phyloP scores from a whole-genome alignment of 2,329 filamentous ascomycete species.

The Sphaerulina populicola region DNA sequence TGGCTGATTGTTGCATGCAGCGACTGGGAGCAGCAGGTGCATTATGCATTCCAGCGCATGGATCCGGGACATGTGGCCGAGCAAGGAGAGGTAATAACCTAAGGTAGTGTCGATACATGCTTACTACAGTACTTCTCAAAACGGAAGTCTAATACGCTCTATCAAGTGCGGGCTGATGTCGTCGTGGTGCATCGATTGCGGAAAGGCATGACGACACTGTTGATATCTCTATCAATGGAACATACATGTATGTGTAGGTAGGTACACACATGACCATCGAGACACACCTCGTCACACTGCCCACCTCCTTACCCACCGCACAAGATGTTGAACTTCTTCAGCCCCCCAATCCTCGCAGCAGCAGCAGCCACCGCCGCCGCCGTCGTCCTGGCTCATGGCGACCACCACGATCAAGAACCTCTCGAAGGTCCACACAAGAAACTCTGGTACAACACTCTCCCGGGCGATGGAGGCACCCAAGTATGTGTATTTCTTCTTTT shows the following conservation, averaged over 20 bases:
- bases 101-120: too few species aligned
- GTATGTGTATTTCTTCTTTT: conserved; percentile 38
- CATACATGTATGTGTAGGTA: too few species aligned
- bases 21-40: conserved; percentile 67
- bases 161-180: too few species aligned
- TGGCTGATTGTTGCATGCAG: conserved; percentile 72
- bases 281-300: neutral
- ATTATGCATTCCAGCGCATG: conserved; percentile 62
- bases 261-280: too few species aligned
- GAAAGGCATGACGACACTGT: too few species aligned
- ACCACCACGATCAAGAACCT: conserved; percentile 46
- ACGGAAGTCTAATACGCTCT: conserved; percentile 9
- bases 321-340: conserved; percentile 22
- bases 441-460: conserved; percentile 75
- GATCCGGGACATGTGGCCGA: conserved; percentile 46
- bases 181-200: too few species aligned
- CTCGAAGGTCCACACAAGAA: conserved; percentile 61
- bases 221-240: too few species aligned
- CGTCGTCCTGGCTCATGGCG: conserved; percentile 51
- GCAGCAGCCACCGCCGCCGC: conserved; percentile 32
- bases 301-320: neutral
- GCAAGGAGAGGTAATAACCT: too few species aligned
- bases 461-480: conserved; percentile 77
- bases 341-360: conserved; percentile 21
- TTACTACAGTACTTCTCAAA: too few species aligned